Evolutionary conservation across 352 stramenopile genomes (phyloP).

Genomic region (Phytophthora colocasiae): DNA sequence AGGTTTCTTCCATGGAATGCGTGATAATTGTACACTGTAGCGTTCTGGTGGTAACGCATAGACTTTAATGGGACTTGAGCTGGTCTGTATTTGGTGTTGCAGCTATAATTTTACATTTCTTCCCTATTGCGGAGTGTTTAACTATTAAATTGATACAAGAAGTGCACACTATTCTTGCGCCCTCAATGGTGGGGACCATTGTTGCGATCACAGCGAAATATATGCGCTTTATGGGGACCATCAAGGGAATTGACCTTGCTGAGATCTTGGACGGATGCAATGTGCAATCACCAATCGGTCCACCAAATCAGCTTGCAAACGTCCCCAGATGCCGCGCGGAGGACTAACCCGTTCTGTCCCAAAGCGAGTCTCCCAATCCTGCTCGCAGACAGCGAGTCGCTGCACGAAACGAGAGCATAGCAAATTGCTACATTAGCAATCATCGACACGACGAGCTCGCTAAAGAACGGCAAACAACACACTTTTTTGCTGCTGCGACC

Average conservation of each 20-base stretch:
- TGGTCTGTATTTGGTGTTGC: conserved; percentile 3
- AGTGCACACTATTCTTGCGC: neutral
- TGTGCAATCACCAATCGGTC: conserved; percentile 15
- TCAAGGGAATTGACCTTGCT: neutral
- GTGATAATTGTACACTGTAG: neutral
- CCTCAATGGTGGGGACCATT: neutral
- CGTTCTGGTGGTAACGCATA: conserved; percentile 4
- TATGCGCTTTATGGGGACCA: neutral
- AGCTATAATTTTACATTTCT: neutral
- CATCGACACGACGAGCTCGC: conserved; percentile 13
- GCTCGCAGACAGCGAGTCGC: neutral
- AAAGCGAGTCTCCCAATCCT: conserved; percentile 11
- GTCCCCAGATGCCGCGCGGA: conserved; percentile 11
- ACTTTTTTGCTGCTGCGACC: conserved; percentile 29
- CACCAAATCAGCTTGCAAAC: conserved; percentile 15
- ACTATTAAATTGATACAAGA: no score
- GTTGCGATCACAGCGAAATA: neutral
- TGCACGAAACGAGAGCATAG: conserved; percentile 10
- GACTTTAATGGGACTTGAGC: neutral
- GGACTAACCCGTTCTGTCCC: conserved; percentile 25
- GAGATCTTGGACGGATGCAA: conserved; percentile 15
- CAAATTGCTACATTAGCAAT: no score
- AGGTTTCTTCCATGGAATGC: no score
- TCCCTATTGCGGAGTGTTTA: no score
- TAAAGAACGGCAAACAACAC: conserved; percentile 13